phyloP scores from a whole-genome alignment of 805 yeast genomes.

The Saturnispora saitoi region DNA sequence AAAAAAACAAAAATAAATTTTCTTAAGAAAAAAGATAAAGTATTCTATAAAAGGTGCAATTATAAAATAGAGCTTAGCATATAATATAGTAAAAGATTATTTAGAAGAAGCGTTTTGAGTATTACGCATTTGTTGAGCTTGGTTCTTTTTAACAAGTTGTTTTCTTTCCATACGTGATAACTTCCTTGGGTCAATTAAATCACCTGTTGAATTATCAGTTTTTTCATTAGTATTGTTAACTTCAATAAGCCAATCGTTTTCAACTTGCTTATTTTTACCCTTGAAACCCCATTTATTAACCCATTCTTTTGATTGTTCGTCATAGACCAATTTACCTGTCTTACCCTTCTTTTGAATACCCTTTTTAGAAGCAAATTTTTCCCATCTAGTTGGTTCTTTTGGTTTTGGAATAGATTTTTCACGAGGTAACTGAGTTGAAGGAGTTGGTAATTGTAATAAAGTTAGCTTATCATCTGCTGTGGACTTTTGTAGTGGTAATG shows the following conservation, averaged over 20 bases:
- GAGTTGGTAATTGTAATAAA: constrained; percentile 76
- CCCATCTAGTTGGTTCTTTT: constrained; percentile 94
- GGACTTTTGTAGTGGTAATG: constrained; percentile 82
- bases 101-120: constrained; percentile 2
- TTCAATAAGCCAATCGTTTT: constrained; percentile 93
- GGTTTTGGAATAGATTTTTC: constrained; percentile 93
- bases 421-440: constrained; percentile 76
- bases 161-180: constrained; percentile 77
- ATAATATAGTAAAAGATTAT: constrained; percentile 1
- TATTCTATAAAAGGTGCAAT: not conserved
- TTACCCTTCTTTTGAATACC: constrained; percentile 88
- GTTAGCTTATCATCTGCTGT: constrained; percentile 65
- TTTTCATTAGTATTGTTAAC: constrained; percentile 57
- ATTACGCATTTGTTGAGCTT: constrained; percentile 76
- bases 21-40: not conserved
- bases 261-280: constrained; percentile 82
- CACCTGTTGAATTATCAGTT: constrained; percentile 29
- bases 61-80: not conserved
- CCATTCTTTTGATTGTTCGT: constrained; percentile 90
- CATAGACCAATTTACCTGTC: constrained; percentile 81
- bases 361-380: constrained; percentile 88
- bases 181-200: constrained; percentile 78
- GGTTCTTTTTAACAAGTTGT: constrained; percentile 76
- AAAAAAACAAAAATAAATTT: not conserved
- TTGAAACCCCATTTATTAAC: constrained; percentile 98